Percentiles rank a stretch among this genome's conserved stretches.
Evolutionary conservation across 2,329 filamentous ascomycete genomes (phyloP).

Genomic region (Pezicula radicicola): DNA sequence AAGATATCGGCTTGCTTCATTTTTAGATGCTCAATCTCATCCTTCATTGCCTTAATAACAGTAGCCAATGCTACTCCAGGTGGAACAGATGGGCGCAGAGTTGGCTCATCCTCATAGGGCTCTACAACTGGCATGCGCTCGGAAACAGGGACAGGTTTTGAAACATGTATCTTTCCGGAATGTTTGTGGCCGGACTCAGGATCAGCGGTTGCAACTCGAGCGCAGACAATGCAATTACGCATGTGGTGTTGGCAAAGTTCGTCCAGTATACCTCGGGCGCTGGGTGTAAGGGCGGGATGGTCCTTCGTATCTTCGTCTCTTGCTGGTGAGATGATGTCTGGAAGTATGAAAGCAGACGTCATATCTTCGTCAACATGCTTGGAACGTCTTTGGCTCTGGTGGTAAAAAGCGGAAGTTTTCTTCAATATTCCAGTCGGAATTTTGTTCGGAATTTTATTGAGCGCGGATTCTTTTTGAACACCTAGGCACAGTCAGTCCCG

Average conservation of each 20-base stretch:
- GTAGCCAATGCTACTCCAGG: conserved; percentile 36
- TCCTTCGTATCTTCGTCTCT: conserved; percentile 25
- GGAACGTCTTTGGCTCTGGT: not conserved
- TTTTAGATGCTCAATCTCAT: conserved; percentile 76
- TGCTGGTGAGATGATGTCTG: conserved; percentile 46
- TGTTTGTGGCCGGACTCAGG: conserved; percentile 24
- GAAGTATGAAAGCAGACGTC: conserved; percentile 57
- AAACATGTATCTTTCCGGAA: conserved; percentile 57
- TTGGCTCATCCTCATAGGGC: conserved; percentile 47
- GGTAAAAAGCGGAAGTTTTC: conserved; percentile 13
- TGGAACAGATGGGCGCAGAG: conserved; percentile 51
- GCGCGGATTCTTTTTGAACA: not conserved
- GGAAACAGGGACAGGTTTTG: conserved; percentile 65
- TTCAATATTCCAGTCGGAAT: conserved; percentile 21
- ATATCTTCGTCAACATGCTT: conserved; percentile 44
- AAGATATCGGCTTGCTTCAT: conserved; percentile 63
- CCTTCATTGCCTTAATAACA: conserved; percentile 79
- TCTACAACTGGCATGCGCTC: conserved; percentile 47
- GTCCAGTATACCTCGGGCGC: conserved; percentile 51
- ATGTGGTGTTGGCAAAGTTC: conserved; percentile 52
- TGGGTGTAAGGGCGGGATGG: conserved; percentile 46
- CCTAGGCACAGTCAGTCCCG: not conserved
- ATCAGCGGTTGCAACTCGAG: conserved; percentile 44
- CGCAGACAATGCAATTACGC: conserved; percentile 55
- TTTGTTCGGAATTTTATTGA: not conserved